Evolutionary conservation across 2,329 filamentous ascomycete species (phyloP).

Genomic region (Diaporthe caulivora): DNA sequence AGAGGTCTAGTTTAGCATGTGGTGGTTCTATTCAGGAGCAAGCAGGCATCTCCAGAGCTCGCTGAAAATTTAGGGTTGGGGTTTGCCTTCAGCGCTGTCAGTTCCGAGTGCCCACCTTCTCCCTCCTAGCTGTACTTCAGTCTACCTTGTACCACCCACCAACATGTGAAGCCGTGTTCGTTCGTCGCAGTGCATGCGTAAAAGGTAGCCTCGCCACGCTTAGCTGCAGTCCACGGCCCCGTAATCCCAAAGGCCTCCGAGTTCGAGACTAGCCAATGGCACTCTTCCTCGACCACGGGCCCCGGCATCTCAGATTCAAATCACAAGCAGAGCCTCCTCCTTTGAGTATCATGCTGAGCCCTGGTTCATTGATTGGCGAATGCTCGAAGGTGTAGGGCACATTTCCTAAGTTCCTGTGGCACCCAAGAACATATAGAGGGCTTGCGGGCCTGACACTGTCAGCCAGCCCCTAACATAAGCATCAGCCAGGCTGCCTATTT

Average conservation of each 20-base stretch:
- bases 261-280: neutral
- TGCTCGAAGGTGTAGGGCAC: neutral
- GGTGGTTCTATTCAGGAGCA: neutral
- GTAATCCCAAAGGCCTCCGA: no score
- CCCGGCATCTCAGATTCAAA: neutral
- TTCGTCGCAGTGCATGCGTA: neutral
- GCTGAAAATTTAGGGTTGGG: neutral
- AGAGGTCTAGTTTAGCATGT: neutral
- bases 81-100: neutral
- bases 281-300: neutral
- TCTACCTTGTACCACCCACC: neutral
- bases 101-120: neutral
- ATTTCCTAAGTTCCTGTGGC: neutral
- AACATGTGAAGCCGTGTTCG: neutral
- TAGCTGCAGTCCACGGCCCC: neutral
- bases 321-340: no score
- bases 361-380: neutral
- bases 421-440: neutral
- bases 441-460: neutral
- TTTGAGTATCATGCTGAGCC: neutral
- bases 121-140: neutral
- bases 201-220: no score
- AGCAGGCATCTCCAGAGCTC: neutral
- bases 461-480: neutral
- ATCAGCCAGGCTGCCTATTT: neutral